Conservation (phyloP, 305 asterid species). For the Fraxinus paxiana region DNA sequence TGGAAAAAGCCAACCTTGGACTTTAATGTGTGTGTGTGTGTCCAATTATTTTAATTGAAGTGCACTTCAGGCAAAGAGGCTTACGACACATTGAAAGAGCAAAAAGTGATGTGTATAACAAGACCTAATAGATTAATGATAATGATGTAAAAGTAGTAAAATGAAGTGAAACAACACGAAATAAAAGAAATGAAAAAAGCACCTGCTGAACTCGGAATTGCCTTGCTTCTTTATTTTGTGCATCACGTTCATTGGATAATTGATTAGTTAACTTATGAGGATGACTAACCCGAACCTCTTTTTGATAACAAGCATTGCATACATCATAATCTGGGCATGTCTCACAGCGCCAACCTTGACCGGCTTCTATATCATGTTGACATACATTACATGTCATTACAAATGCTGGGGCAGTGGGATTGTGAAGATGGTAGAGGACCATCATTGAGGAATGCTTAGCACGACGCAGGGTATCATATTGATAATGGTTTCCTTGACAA, state of each 20-base stretch:
- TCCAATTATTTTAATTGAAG: background rate
- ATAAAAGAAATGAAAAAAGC: constrained; percentile 19
- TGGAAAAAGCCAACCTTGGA: background rate
- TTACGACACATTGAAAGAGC: background rate
- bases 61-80: background rate
- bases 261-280: constrained; percentile 89
- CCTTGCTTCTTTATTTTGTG: constrained; percentile 93
- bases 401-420: constrained; percentile 97
- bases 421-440: constrained; percentile 99
- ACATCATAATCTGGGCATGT: constrained; percentile 94
- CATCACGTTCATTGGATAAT: constrained; percentile 85
- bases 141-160: background rate
- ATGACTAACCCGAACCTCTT: constrained; percentile 81
- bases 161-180: background rate
- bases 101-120: background rate
- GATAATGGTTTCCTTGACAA: constrained; percentile 98
- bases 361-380: constrained; percentile 84
- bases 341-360: constrained; percentile 99
- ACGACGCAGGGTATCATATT: constrained; percentile 93
- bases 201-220: constrained; percentile 88
- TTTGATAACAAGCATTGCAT: constrained; percentile 74
- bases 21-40: background rate
- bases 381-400: constrained; percentile 75
- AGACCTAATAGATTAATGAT: background rate
- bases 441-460: constrained; percentile 99